A percentile compares a stretch with the other conserved stretches of the same genome.
Evolutionary conservation across 2,329 filamentous ascomycete genomes (phyloP).

Genomic region (Thielaviopsis euricoi): DNA sequence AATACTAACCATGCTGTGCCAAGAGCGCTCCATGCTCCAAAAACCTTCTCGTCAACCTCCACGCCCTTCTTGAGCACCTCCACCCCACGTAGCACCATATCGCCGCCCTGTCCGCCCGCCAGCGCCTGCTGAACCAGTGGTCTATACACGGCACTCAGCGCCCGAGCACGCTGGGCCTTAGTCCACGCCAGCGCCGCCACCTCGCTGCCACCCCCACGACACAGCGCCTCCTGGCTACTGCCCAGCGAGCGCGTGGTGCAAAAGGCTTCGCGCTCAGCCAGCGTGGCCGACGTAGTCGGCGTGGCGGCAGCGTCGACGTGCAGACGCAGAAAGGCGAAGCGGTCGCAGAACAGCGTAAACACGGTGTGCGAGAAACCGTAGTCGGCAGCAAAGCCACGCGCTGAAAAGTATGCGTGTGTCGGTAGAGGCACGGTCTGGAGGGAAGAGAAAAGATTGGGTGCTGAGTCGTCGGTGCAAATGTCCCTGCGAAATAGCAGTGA

Average conservation of each 20-base stretch:
- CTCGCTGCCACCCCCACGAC: not conserved
- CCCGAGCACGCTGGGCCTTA: not conserved
- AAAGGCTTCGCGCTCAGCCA: not conserved
- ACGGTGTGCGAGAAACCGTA: conserved; percentile 2
- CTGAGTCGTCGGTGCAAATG: not conserved
- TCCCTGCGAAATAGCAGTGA: not conserved
- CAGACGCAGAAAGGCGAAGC: not conserved
- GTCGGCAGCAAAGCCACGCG: not conserved
- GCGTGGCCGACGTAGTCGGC: not conserved
- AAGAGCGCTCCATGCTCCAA: not conserved
- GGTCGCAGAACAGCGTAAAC: not conserved
- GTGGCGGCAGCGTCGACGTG: not conserved
- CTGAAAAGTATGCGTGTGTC: not conserved
- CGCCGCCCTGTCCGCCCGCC: not conserved
- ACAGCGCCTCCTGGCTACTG: not conserved
- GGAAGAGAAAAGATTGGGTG: not conserved
- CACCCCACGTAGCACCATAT: not conserved
- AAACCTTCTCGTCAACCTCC: not conserved
- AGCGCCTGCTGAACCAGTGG: not conserved
- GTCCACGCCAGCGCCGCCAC: not conserved
- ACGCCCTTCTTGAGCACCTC: not conserved
- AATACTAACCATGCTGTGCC: conserved; percentile 1
- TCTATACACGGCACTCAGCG: not conserved
- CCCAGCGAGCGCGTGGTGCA: not conserved
- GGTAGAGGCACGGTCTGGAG: not conserved